Base-by-base conservation (phyloP, 2,329 filamentous ascomycete species). In the Pezicula carpinea region DNA sequence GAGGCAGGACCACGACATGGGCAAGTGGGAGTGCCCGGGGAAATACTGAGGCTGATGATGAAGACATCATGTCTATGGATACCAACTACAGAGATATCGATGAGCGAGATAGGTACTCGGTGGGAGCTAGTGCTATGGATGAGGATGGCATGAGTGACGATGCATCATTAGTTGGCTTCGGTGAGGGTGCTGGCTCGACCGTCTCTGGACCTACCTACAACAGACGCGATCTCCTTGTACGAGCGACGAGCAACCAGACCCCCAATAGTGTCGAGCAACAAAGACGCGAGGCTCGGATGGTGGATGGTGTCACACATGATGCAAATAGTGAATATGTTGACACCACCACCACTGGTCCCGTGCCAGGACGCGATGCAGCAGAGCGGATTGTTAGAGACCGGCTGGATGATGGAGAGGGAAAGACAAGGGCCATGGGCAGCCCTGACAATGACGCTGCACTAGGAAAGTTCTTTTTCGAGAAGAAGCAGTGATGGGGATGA, bases 131-230 rank as follows among this genome's bases (percentile, higher is more conserved):
- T 33, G 68, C 71, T 21, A 79, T 80, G 73, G 77, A 82, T 48
- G 55, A 59, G 29, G 60, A 64, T 53, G 87, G 86, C 49, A 85
- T 93, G 76, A 92, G 87, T 58, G 90, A 95, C 58, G 89, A 95
- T 44, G 88, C 85, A 2, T 92, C 86, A 53, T 75, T 96, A 5
- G 92, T 96, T 8, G 92, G 87, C 0, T 96, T 96, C 58, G 92
- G 92, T 42, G 91, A 96, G 65, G 92, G 91, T 29, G 91, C 92
- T 8, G 88, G 85, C 56, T 89, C 86, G 64, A 89, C 89, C 5
- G 83, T 91, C 48, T 89, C 83, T 50, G 89, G 89, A 0, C 88
- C 88, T 33, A 86, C 87, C 62, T 77, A 87, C 68, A 72, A 79
- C 66, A 67, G 53, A 73, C 71, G 55, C 69, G 62, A 53, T 67